These are phyloP conservation scores for Pyrenophora seminiperda DNA, from an alignment of 2,329 filamentous ascomycete species.

Conservation along the genomic window DNA sequence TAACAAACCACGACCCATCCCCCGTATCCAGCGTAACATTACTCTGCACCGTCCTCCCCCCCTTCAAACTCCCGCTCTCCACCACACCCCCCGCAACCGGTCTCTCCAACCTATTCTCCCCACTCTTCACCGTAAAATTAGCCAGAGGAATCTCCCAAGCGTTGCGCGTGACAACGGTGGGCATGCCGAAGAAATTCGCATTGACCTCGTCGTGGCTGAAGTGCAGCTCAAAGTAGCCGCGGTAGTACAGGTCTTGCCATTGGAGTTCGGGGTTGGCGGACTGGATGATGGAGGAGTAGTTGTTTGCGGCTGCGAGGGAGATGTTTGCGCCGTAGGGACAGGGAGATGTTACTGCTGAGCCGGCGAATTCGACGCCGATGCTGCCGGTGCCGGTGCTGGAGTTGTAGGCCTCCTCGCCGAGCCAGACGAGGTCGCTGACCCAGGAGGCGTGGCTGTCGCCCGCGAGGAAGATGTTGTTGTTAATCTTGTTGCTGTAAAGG, in stretches of 20 bases:
- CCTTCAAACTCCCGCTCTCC: slow-evolving; percentile 63
- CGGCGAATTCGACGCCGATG: slow-evolving; percentile 61
- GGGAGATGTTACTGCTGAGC: slow-evolving; percentile 67
- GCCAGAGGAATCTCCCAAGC: slow-evolving; percentile 68
- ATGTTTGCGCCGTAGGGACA: slow-evolving; percentile 65
- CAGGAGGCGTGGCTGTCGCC: slow-evolving; percentile 73
- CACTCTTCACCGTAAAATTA: slow-evolving; percentile 70
- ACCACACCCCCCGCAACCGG: slow-evolving; percentile 57
- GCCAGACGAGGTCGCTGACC: slow-evolving; percentile 54
- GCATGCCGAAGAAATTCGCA: slow-evolving; percentile 69
- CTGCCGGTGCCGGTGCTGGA: slow-evolving; percentile 47
- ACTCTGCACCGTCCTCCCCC: slow-evolving; percentile 45
- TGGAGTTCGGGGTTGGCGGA: slow-evolving; percentile 67
- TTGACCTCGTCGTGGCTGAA: slow-evolving; percentile 59
- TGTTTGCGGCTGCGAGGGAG: slow-evolving; percentile 58
- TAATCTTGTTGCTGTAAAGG: slow-evolving; percentile 69
- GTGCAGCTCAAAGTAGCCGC: slow-evolving; percentile 72
- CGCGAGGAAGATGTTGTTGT: slow-evolving; percentile 74
- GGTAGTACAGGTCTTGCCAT: slow-evolving; percentile 75
- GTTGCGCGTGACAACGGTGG: slow-evolving; percentile 64
- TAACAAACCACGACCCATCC: slow-evolving; percentile 45
- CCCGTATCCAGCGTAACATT: slow-evolving; percentile 44
- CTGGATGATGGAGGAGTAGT: slow-evolving; percentile 39
- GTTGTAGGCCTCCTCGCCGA: slow-evolving; percentile 50
- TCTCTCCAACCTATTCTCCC: slow-evolving; percentile 63